Percentiles rank a stretch among this genome's conserved stretches.
Evolutionary conservation across 2,329 filamentous ascomycete genomes (phyloP).

Genomic region (Metarhizium humberi): DNA sequence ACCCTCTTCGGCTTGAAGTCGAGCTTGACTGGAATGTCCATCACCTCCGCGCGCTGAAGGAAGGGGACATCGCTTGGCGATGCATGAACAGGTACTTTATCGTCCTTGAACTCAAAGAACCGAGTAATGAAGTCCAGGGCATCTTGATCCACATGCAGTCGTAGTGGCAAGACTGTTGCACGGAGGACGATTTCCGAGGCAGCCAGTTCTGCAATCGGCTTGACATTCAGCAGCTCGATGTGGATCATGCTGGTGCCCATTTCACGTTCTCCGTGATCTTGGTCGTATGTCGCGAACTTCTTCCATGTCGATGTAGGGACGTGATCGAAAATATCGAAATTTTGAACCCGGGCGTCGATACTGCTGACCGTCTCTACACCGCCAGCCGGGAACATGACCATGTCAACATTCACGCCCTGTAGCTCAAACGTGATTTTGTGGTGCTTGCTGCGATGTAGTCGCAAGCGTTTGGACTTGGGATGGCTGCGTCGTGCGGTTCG

Average conservation of each 20-base stretch:
- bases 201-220: constrained; percentile 71
- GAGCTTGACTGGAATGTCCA: constrained; percentile 69
- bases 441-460: constrained; percentile 72
- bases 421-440: constrained; percentile 97
- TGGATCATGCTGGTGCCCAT: constrained; percentile 84
- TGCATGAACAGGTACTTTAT: constrained; percentile 43
- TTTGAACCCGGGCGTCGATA: constrained; percentile 70
- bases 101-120: constrained; percentile 97
- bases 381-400: constrained; percentile 69
- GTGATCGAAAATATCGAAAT: constrained; percentile 88
- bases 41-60: constrained; percentile 81
- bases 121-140: constrained; percentile 93
- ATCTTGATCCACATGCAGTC: constrained; percentile 94
- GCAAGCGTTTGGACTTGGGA: constrained; percentile 48
- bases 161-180: constrained; percentile 69
- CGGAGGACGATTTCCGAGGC: constrained; percentile 85
- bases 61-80: constrained; percentile 70
- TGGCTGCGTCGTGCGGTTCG: constrained; percentile 34
- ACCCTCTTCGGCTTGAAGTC: constrained; percentile 99
- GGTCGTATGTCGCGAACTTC: constrained; percentile 92
- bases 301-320: constrained; percentile 95
- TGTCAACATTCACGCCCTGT: constrained; percentile 70
- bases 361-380: constrained; percentile 80
- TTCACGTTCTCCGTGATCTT: constrained; percentile 78
- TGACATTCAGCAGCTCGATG: constrained; percentile 78